These are phyloP conservation scores for Eucalyptus sp. DNA, from an alignment of 345 rosid species.

Conservation along the genomic window DNA sequence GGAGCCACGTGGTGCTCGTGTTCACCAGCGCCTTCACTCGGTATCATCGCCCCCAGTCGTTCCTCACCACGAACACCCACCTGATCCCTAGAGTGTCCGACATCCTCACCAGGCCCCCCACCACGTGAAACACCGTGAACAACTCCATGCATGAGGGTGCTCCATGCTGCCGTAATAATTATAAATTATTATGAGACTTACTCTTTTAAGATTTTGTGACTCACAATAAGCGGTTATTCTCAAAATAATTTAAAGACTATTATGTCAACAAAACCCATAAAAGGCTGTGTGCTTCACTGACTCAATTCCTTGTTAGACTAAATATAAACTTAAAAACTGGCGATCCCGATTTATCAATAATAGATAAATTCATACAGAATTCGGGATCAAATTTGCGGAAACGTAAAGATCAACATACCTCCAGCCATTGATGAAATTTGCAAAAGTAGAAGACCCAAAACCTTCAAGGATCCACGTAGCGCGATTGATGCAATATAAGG, in stretches of 20 bases:
- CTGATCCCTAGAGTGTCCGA: conserved; percentile 11
- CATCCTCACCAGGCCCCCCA: conserved; percentile 10
- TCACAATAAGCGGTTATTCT: accelerated
- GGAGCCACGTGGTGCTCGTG: conserved; percentile 19
- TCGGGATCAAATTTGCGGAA: too few relatives aligned
- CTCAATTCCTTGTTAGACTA: background rate
- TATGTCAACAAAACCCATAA: too few relatives aligned
- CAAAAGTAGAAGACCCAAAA: too few relatives aligned
- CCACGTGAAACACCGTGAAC: conserved; percentile 12
- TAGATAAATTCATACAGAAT: too few relatives aligned
- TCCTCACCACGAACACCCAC: conserved; percentile 48
- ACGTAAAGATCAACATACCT: too few relatives aligned
- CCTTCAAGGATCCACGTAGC: too few relatives aligned
- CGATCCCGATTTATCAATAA: too few relatives aligned
- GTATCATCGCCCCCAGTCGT: conserved; percentile 51
- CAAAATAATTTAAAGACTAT: accelerated
- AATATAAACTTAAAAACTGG: too few relatives aligned
- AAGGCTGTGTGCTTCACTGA: background rate
- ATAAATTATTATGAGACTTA: too few relatives aligned
- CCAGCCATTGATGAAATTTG: too few relatives aligned
- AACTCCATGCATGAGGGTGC: conserved; percentile 13
- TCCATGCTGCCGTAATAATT: conserved; percentile 28
- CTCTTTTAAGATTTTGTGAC: accelerated
- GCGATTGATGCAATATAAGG: too few relatives aligned
- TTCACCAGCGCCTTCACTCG: conserved; percentile 57